phyloP scores from a whole-genome alignment of 2,329 filamentous ascomycete species.

The Keithomyces neogunnii region DNA sequence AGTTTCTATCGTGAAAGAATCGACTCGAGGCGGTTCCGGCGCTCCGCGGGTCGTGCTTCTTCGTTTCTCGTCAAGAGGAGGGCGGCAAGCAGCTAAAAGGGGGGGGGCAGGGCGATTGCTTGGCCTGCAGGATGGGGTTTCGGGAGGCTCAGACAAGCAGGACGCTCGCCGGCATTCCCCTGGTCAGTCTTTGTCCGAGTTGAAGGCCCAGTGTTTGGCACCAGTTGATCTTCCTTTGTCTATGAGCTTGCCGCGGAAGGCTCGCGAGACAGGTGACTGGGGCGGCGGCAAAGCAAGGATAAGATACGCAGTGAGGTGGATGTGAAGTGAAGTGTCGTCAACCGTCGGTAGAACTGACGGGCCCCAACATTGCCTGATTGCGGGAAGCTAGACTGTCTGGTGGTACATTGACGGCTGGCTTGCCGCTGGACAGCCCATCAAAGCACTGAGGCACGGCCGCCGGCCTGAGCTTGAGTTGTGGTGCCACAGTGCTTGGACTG shows the following conservation, averaged over 20 bases:
- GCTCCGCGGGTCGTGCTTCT: background rate
- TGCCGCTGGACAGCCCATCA: background rate
- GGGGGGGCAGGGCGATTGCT: background rate
- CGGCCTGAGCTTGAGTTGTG: background rate
- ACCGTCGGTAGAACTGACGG: no score
- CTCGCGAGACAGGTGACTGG: no score
- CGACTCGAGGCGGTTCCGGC: background rate
- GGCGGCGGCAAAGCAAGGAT: background rate
- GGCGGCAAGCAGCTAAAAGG: background rate
- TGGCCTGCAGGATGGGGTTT: background rate
- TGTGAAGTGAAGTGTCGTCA: background rate
- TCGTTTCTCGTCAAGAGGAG: background rate
- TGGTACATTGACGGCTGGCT: background rate
- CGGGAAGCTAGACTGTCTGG: no score
- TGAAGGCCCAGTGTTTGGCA: no score
- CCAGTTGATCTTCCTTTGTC: no score
- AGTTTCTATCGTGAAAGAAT: background rate
- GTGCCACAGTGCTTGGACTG: background rate
- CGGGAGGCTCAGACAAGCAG: background rate
- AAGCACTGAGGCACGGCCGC: background rate
- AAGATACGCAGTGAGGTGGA: background rate
- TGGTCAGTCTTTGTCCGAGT: background rate
- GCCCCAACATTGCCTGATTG: no score
- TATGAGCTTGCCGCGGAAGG: no score
- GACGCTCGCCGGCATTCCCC: background rate